These are phyloP conservation scores for Xylaria sp. DNA, from an alignment of 2,329 filamentous ascomycete genomes.

Conservation along the genomic window DNA sequence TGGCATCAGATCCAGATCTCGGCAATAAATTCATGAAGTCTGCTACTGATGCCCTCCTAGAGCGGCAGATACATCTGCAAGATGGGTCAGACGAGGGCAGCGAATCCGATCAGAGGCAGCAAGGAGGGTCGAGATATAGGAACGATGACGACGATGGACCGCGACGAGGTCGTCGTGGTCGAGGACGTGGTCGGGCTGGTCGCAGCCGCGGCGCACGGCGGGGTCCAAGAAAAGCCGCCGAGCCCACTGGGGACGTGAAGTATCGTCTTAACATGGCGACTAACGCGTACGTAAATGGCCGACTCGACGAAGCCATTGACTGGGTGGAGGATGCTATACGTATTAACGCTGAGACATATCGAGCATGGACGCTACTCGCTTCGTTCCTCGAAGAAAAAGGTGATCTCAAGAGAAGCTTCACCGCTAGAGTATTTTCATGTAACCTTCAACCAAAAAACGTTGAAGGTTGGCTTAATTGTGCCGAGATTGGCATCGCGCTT, in stretches of 20 bases:
- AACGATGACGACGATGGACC: constrained; percentile 24
- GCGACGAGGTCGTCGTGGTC: constrained; percentile 27
- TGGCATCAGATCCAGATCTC: constrained; percentile 8
- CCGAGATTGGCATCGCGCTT: constrained; percentile 65
- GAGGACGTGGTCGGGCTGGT: constrained; percentile 33
- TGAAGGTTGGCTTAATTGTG: constrained; percentile 68
- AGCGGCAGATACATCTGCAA: constrained; percentile 42
- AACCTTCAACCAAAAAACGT: constrained; percentile 71
- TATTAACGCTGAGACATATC: constrained; percentile 74
- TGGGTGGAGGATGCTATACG: constrained; percentile 72
- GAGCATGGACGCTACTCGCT: constrained; percentile 72
- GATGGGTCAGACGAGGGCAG: constrained; percentile 33
- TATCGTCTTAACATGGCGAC: constrained; percentile 73
- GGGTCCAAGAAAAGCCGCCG: constrained; percentile 69
- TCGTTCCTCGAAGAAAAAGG: constrained; percentile 71
- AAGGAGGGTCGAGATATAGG: constrained; percentile 13
- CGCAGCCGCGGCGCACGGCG: constrained; percentile 45
- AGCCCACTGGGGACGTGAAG: constrained; percentile 78
- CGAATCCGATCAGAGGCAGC: constrained; percentile 23
- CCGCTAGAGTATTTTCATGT: constrained; percentile 70
- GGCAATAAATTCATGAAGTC: constrained; percentile 35
- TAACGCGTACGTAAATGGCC: constrained; percentile 71
- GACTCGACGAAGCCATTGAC: constrained; percentile 69
- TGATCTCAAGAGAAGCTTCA: constrained; percentile 66
- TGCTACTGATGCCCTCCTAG: constrained; percentile 44